phyloP scores from a whole-genome alignment of 768 basidiomycete genomes.

The Tephrocybe sp. region DNA sequence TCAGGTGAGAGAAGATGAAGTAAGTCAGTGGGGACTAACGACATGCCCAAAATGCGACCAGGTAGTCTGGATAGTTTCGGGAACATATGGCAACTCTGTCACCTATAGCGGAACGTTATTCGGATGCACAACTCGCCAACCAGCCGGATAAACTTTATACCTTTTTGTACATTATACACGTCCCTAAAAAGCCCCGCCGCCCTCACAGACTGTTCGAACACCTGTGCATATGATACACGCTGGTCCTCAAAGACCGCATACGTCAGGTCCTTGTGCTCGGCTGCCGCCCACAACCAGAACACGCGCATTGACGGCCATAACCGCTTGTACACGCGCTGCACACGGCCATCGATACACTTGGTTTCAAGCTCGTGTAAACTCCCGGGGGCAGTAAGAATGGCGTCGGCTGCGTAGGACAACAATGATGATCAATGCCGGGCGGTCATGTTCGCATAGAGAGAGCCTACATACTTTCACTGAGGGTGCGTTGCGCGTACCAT shows the following conservation, averaged over 20 bases:
- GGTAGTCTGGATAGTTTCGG: conserved; percentile 48
- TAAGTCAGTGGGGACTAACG: conserved; percentile 28
- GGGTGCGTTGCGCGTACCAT: conserved; percentile 15
- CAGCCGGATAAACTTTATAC: conserved; percentile 14
- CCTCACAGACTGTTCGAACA: conserved; percentile 34
- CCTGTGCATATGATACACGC: conserved; percentile 41
- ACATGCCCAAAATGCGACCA: conserved; percentile 50
- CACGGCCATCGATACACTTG: conserved; percentile 40
- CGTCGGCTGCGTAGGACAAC: conserved; percentile 24
- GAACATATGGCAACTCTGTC: conserved; percentile 47
- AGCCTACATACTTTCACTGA: conserved; percentile 8
- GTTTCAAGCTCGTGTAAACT: conserved; percentile 43
- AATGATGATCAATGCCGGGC: background rate
- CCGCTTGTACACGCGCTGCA: conserved; percentile 53
- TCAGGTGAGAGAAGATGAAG: background rate
- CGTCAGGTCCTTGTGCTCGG: conserved; percentile 35
- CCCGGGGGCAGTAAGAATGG: conserved; percentile 39
- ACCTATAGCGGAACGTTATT: conserved; percentile 20
- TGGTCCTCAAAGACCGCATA: conserved; percentile 53
- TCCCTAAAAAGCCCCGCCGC: conserved; percentile 36
- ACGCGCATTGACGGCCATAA: conserved; percentile 46
- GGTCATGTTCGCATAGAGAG: background rate
- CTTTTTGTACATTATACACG: conserved; percentile 51
- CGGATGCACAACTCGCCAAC: background rate
- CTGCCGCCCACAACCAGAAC: conserved; percentile 43